Conservation (phyloP, 352 stramenopile genomes). For the Globisporangium barbulae region DNA sequence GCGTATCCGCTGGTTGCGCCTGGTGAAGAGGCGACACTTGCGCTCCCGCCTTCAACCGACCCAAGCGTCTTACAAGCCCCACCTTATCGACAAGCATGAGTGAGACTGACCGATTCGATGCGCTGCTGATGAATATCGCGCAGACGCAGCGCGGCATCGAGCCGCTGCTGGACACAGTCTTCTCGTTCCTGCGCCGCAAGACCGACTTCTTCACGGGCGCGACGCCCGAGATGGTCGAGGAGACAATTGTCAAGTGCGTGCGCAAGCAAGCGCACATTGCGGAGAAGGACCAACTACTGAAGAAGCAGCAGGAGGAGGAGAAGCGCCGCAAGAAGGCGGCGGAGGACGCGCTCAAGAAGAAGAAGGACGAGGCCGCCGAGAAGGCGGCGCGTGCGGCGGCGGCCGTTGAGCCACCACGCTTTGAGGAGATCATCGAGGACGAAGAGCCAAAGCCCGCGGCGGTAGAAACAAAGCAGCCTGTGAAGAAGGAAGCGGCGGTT, state of each 20-base stretch:
- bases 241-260: conserved; percentile 87
- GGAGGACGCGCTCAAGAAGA: conserved; percentile 41
- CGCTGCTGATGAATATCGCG: conserved; percentile 96
- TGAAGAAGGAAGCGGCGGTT: not conserved
- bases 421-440: conserved; percentile 82
- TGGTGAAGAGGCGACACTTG: conserved; percentile 6
- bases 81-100: conserved; percentile 31
- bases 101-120: conserved; percentile 89
- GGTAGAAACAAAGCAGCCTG: not conserved
- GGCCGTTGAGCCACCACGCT: conserved; percentile 44
- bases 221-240: conserved; percentile 63
- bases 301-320: conserved; percentile 79
- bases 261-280: conserved; percentile 89
- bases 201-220: conserved; percentile 98
- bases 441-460: conserved; percentile 15
- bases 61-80: conserved; percentile 7
- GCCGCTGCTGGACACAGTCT: conserved; percentile 96
- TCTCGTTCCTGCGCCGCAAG: conserved; percentile 98
- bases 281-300: conserved; percentile 74
- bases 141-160: conserved; percentile 97
- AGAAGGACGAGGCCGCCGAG: conserved; percentile 42
- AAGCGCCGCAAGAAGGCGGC: conserved; percentile 64
- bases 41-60: not conserved
- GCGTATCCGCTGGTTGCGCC: not conserved
- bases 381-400: conserved; percentile 26